Base-by-base conservation (phyloP, 2,329 filamentous ascomycete genomes). In the Acephala macrosclerotiorum region DNA sequence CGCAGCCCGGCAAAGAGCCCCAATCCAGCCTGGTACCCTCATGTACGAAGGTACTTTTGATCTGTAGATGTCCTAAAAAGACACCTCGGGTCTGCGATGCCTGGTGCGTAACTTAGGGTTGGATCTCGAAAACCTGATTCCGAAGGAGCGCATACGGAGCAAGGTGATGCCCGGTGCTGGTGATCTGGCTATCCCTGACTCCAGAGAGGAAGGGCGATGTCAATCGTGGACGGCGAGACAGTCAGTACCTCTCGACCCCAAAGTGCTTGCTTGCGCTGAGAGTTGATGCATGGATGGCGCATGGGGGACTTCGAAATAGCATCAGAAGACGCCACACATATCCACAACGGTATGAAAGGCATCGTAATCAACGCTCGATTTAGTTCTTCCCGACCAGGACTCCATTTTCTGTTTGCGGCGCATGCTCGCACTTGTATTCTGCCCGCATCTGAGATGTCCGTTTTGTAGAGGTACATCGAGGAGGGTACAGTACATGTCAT, bases 301-400 rank as follows among this genome's bases (percentile, higher is more conserved):
- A 51, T 57, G 14, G 29, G 22, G 42, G 26, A 22, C 20, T 38
- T 58, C 22, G 42, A 63, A 63, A 63, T 63, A 63, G 55, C 61
- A 58, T 58, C 61, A 63, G 53, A 64, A 56, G 49, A 64, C 61
- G 61, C 61, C 61, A 57, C 55, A 35, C 35, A 57, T 57, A 36
- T 51, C 40, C 20, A 26, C 42, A 26, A 40, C 29, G 25, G 55
- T 51, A 63, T 59, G 51, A 55, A 63, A 56, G 36, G 60, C 35
- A 55, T 26, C 57, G 57, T 55, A 60, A 60, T 64, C 61, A 64
- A 42, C 25, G 51, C 60, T 57, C 36, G 9, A 49, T 20, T 25
- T 62, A 35, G 49, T 26, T 55, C 4, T 35, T 42, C 8, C 35
- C 6, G 36, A 29, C 51, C 60, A 58, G 25, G 40, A 35, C 29